Conservation (phyloP, 1,284 basidiomycete species). For the Ceratobasidium sp. region DNA sequence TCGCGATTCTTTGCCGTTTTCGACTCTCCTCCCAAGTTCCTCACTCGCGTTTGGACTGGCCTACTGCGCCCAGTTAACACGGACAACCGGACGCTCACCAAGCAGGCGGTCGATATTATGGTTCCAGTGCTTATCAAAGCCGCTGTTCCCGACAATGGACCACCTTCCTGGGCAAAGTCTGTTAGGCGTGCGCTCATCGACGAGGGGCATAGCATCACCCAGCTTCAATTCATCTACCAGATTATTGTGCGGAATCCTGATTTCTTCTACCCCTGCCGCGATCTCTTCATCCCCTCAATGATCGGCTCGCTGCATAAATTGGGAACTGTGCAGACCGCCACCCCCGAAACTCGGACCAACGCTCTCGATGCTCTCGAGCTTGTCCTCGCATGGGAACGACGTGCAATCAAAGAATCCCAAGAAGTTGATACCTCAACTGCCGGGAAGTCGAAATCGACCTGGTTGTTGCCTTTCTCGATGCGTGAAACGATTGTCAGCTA, state of each 20-base stretch:
- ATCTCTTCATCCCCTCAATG: constrained; percentile 96
- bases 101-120: constrained; percentile 91
- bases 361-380: constrained; percentile 88
- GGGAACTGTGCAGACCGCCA: constrained; percentile 64
- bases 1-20: constrained; percentile 95
- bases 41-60: constrained; percentile 93
- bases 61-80: constrained; percentile 77
- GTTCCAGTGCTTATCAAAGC: constrained; percentile 80
- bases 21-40: constrained; percentile 93
- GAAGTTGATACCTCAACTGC: constrained; percentile 48
- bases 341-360: constrained; percentile 82
- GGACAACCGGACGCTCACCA: constrained; percentile 79
- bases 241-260: constrained; percentile 92
- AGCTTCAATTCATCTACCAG: constrained; percentile 90
- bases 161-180: constrained; percentile 89
- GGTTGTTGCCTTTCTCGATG: constrained; percentile 82
- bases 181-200: constrained; percentile 90
- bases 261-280: constrained; percentile 93
- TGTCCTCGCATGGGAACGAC: constrained; percentile 85
- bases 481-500: constrained; percentile 94
- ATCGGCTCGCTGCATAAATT: constrained; percentile 90
- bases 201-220: constrained; percentile 84
- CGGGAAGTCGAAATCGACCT: constrained; percentile 53
- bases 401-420: constrained; percentile 60
- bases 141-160: constrained; percentile 68